Percentiles rank a stretch among this genome's conserved stretches.
These are phyloP conservation scores for Blastomyces percursus DNA, from an alignment of 2,329 filamentous ascomycete genomes.

Conservation along the genomic window DNA sequence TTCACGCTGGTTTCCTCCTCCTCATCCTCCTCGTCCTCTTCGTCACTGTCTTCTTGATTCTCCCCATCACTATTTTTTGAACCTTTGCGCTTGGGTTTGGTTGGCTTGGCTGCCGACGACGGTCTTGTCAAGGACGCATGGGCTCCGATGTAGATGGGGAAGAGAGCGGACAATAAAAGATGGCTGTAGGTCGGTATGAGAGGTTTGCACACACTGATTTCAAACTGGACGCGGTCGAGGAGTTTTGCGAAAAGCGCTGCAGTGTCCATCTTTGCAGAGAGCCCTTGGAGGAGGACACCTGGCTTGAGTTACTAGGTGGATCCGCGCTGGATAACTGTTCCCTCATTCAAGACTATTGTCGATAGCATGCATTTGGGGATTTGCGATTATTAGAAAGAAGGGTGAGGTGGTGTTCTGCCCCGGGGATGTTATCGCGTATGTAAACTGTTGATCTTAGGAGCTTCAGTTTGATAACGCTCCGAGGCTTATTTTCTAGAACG, in stretches of 20 bases:
- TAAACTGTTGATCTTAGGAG: too few species aligned
- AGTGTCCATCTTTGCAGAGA: slow-evolving; percentile 21
- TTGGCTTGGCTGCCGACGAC: slow-evolving; percentile 59
- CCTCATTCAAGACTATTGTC: neutral
- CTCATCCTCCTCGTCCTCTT: slow-evolving; percentile 45
- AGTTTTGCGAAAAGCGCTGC: slow-evolving; percentile 30
- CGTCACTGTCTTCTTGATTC: slow-evolving; percentile 19
- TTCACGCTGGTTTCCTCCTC: slow-evolving; percentile 45
- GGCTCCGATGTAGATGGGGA: slow-evolving; percentile 73
- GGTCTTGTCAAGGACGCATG: slow-evolving; percentile 79
- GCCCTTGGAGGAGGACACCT: neutral
- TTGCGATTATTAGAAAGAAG: neutral
- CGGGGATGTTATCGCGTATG: too few species aligned
- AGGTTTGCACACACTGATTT: slow-evolving; percentile 34
- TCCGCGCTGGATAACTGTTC: neutral
- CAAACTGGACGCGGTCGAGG: slow-evolving; percentile 33
- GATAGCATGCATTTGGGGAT: neutral
- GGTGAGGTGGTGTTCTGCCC: too few species aligned
- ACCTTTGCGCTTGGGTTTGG: slow-evolving; percentile 33
- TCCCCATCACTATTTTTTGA: slow-evolving; percentile 18
- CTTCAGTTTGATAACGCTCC: too few species aligned
- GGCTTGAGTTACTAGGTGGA: neutral
- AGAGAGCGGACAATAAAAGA: slow-evolving; percentile 57
- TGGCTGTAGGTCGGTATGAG: slow-evolving; percentile 49
- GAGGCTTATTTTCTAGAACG: too few species aligned